These are phyloP conservation scores for Auriculariales sp. DNA, from an alignment of 768 basidiomycete genomes.

Conservation along the genomic window DNA sequence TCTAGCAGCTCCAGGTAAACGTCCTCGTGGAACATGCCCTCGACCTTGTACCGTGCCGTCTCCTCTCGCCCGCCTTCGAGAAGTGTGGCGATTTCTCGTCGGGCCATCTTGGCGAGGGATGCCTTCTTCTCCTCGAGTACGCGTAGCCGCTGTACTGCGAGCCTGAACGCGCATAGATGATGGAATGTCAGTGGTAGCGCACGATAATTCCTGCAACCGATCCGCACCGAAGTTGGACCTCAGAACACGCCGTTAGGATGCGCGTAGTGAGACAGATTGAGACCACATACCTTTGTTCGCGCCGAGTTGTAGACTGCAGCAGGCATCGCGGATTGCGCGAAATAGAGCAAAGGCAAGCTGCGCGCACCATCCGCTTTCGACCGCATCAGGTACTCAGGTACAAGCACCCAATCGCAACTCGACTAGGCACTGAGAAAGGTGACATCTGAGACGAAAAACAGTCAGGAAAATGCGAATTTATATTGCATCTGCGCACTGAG, in stretches of 20 bases:
- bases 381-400: too few species aligned
- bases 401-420: too few species aligned
- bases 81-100: constrained; percentile 70
- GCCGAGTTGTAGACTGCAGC: constrained; percentile 10
- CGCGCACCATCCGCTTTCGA: too few species aligned
- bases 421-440: too few species aligned
- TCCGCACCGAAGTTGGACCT: constrained; percentile 10
- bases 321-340: too few species aligned
- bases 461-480: too few species aligned
- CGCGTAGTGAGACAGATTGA: background rate
- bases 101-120: constrained; percentile 58
- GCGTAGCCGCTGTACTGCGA: constrained; percentile 73
- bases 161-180: constrained; percentile 23
- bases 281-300: constrained; percentile 11
- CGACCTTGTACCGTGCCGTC: constrained; percentile 73
- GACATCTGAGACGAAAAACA: too few species aligned
- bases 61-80: constrained; percentile 71
- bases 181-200: constrained; percentile 6
- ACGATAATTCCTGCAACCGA: constrained; percentile 1
- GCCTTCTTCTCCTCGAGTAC: constrained; percentile 87
- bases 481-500: too few species aligned
- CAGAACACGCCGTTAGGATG: background rate
- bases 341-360: too few species aligned
- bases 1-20: constrained; percentile 80
- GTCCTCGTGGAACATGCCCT: constrained; percentile 78